Conservation (phyloP, 768 basidiomycete genomes). For the Naganishia vishniacii region DNA sequence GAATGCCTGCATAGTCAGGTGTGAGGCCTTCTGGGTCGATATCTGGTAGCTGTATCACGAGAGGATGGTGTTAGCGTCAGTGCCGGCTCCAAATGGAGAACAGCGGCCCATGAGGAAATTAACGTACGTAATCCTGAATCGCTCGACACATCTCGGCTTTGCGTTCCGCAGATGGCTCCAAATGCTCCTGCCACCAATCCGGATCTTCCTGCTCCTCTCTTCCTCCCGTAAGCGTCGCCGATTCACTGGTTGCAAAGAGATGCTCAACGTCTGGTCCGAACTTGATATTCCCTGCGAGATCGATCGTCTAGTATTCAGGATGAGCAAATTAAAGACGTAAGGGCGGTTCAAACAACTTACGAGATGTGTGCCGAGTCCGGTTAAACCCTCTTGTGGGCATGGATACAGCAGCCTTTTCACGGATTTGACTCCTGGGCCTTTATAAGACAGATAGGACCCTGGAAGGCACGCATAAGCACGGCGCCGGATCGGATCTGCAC, state of each 20-base stretch:
- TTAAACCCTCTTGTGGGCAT: conserved; percentile 65
- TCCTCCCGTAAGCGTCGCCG: conserved; percentile 31
- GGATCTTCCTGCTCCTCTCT: conserved; percentile 49
- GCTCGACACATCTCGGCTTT: conserved; percentile 64
- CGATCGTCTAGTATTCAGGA: conserved; percentile 51
- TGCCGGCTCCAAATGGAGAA: too few relatives aligned
- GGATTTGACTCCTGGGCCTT: conserved; percentile 64
- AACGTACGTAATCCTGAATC: conserved; percentile 55
- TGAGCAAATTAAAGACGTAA: not conserved
- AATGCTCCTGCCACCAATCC: conserved; percentile 70
- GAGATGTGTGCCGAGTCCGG: conserved; percentile 85
- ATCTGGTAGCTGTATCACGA: conserved; percentile 34
- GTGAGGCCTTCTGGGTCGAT: conserved; percentile 36
- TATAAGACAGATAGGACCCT: conserved; percentile 83
- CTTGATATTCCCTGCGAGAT: conserved; percentile 72
- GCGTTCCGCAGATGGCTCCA: conserved; percentile 60
- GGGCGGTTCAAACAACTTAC: conserved; percentile 26
- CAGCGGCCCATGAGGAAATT: not conserved
- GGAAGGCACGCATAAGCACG: conserved; percentile 30
- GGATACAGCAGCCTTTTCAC: conserved; percentile 83
- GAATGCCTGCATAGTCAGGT: conserved; percentile 48
- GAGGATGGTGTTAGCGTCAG: conserved; percentile 5
- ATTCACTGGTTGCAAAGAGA: conserved; percentile 55
- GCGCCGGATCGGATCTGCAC: not conserved
- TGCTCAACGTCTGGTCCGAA: conserved; percentile 94